Evolutionary conservation across 352 stramenopile species (phyloP).

Genomic region (Pythium grandisporangium): DNA sequence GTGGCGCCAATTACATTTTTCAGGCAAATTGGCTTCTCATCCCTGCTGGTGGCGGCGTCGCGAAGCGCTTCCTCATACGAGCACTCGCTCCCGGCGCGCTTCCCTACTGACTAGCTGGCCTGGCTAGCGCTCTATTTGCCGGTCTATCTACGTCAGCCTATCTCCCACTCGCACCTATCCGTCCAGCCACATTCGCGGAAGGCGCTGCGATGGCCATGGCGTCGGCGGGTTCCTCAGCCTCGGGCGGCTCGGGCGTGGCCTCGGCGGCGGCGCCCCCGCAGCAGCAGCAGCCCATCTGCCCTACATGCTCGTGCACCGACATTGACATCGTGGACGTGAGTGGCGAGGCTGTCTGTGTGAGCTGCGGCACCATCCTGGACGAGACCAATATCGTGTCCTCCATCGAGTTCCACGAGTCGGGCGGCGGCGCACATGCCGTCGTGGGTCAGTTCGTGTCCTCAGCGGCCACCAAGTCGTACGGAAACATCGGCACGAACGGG

Average conservation of each 20-base stretch:
- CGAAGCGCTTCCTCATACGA: too few species aligned
- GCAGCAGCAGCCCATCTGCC: slow-evolving; percentile 57
- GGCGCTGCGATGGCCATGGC: neutral
- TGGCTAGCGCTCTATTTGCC: too few species aligned
- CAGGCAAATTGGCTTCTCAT: too few species aligned
- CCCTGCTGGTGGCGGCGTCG: too few species aligned
- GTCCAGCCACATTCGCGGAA: too few species aligned
- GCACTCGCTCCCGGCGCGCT: too few species aligned
- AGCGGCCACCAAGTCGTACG: slow-evolving; percentile 87
- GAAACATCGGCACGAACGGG: slow-evolving; percentile 76
- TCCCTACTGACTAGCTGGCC: too few species aligned
- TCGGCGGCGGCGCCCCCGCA: neutral
- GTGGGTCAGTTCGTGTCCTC: slow-evolving; percentile 95
- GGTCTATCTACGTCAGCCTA: too few species aligned
- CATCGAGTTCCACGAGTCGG: slow-evolving; percentile 95
- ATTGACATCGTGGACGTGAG: slow-evolving; percentile 93
- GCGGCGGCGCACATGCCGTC: slow-evolving; percentile 85
- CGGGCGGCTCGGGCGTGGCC: too few species aligned
- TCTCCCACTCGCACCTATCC: neutral
- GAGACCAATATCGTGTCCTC: slow-evolving; percentile 97
- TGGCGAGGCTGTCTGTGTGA: slow-evolving; percentile 82
- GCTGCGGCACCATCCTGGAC: slow-evolving; percentile 92
- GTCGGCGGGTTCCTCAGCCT: too few species aligned
- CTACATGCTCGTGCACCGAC: slow-evolving; percentile 92
- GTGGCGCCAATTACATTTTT: too few species aligned